Conservation (phyloP, 345 rosid genomes). For the Syzygium oleosum region DNA sequence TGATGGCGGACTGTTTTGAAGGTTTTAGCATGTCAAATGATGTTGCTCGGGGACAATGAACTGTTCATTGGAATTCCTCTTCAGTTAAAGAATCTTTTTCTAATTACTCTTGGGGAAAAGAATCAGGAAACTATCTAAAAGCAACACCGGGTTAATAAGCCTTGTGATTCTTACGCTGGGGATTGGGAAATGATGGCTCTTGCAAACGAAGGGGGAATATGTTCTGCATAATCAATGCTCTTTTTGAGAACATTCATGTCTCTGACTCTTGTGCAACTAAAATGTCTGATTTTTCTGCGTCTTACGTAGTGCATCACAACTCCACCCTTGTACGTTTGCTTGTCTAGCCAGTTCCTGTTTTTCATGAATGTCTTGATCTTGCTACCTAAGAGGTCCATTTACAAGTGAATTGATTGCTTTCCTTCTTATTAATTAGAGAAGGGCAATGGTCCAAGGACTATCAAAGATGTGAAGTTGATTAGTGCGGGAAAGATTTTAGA, state of each 20-base stretch:
- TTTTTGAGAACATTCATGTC: background rate
- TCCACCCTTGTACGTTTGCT: background rate
- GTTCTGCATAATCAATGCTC: background rate
- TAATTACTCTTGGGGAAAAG: background rate
- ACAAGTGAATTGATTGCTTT: background rate
- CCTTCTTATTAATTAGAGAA: constrained; percentile 37
- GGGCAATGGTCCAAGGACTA: constrained; percentile 80
- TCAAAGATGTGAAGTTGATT: constrained; percentile 85
- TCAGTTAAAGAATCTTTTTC: background rate
- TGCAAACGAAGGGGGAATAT: background rate
- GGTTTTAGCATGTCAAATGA: background rate
- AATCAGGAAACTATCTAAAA: background rate
- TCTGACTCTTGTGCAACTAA: background rate
- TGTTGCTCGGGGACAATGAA: background rate
- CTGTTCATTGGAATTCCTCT: background rate
- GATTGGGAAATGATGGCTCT: background rate
- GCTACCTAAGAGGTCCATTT: background rate
- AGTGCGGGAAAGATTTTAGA: constrained; percentile 93
- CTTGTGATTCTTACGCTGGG: background rate
- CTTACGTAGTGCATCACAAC: background rate
- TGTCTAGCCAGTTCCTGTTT: background rate
- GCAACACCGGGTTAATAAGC: background rate
- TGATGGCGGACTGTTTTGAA: background rate
- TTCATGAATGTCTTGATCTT: background rate
- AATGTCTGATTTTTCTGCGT: background rate